These are phyloP conservation scores for Antrodiella citrinella DNA, from an alignment of 768 basidiomycete genomes.

Conservation along the genomic window DNA sequence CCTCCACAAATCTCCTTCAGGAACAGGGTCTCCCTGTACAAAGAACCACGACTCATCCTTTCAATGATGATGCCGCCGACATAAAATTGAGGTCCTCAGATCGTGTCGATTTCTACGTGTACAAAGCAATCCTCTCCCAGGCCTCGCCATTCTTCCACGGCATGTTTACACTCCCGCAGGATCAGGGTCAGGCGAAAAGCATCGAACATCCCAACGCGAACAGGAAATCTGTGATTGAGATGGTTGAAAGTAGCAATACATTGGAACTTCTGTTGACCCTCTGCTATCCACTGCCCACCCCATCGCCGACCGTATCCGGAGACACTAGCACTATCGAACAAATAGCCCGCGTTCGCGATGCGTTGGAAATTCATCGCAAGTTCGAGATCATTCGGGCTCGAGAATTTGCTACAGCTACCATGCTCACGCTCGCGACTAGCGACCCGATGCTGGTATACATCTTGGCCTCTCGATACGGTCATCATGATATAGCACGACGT, in stretches of 20 bases:
- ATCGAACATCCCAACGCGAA: not conserved
- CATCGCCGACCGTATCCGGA: conserved; percentile 1
- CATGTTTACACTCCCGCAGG: conserved; percentile 18
- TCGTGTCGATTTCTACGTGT: conserved; percentile 16
- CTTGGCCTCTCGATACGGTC: conserved; percentile 36
- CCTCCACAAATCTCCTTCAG: no score
- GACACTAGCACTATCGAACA: conserved; percentile 2
- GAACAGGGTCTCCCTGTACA: no score
- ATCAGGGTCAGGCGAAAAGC: not conserved
- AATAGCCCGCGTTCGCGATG: not conserved
- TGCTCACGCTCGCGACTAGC: not conserved
- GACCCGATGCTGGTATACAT: conserved; percentile 7
- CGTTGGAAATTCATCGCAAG: conserved; percentile 2
- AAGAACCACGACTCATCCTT: not conserved
- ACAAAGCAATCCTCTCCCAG: conserved; percentile 17
- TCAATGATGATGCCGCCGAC: conserved; percentile 9
- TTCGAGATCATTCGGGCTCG: conserved; percentile 6
- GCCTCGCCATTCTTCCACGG: conserved; percentile 20
- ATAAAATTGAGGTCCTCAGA: conserved; percentile 21
- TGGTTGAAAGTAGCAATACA: conserved; percentile 14
- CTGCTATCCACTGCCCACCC: conserved; percentile 14
- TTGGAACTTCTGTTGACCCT: conserved; percentile 15
- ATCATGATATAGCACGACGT: conserved; percentile 42
- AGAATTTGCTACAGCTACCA: not conserved
- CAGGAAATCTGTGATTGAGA: conserved; percentile 4